Evolutionary conservation across 2,329 filamentous ascomycete species (phyloP), one percentile per base, ranked within the genome.

Genomic region (Diplodia seriata): DNA sequence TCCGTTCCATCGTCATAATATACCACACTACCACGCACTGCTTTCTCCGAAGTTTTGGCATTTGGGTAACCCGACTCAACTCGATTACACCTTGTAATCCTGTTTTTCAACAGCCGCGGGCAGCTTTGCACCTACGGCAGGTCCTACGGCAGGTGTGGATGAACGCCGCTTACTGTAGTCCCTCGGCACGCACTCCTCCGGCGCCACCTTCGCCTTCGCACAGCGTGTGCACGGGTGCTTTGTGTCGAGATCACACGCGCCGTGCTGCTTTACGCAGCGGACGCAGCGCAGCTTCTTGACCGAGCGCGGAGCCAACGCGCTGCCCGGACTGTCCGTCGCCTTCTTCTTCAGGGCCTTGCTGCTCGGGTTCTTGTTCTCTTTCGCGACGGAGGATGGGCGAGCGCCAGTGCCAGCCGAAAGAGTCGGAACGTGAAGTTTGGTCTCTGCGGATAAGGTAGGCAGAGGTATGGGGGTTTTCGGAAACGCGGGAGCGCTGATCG

Each of bases 231-330:
- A 63, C 7, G 59, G 59, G 9, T 49, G 59, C 7, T 38, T 49
- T 6, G 23, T 14, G 29, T 63, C 59, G 18, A 63, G 23, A 31
- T 63, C 31, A 12, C 59, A 63, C 14, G 59, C 59, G 31, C 29
- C 59, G 47, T 63, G 59, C 29, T 63, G 59, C n/a, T 51, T 51
- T 47, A 63, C 43, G 14, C 59, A 63, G 14, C 59, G 59, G 12
- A 18, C 20, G 47, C 59, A 63, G 31, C 59, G 59, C 18, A 33
- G 47, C 31, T 63, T 63, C 29, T 63, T 63, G 11, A 51, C 12
- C 9, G 26, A 6, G 12, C 59, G 43, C 4, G 59, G 8, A 7
- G 59, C n/a, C n/a, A 43, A 33, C 3, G 57, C 40, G 26, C 14
- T 47, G n/a, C n/a, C 8, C 12, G 59, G 59, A 14, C 43, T 63